Conservation (phyloP, 2,329 filamentous ascomycete genomes). For the Colletotrichum godetiae region DNA sequence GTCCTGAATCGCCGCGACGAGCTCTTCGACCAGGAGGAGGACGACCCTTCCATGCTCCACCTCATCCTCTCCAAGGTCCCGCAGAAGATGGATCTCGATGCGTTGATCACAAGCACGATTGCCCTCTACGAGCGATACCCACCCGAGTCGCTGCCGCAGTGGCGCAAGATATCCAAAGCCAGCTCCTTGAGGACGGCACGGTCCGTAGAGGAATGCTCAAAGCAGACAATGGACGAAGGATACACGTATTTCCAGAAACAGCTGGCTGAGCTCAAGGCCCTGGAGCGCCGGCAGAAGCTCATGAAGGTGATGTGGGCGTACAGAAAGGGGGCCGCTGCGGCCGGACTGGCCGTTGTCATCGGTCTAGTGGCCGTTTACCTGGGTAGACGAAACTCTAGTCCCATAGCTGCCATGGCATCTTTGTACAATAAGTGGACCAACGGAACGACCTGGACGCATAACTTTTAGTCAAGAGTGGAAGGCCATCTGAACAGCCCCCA, state of each 20-base stretch:
- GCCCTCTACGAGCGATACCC: constrained; percentile 74
- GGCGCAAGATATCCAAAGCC: constrained; percentile 76
- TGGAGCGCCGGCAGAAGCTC: constrained; percentile 67
- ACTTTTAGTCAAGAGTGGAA: constrained; percentile 15
- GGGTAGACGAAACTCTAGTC: constrained; percentile 55
- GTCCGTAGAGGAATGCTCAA: constrained; percentile 57
- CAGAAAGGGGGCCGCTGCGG: constrained; percentile 70
- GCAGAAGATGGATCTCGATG: constrained; percentile 81
- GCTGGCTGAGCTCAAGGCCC: constrained; percentile 75
- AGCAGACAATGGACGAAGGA: constrained; percentile 74
- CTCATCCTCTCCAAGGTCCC: constrained; percentile 89
- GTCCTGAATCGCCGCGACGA: constrained; percentile 84
- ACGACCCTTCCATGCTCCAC: constrained; percentile 94
- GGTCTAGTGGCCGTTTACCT: constrained; percentile 77
- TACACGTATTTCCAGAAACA: constrained; percentile 77
- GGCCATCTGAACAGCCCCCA: background rate
- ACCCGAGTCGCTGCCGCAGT: constrained; percentile 77
- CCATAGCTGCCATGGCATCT: constrained; percentile 32
- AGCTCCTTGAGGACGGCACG: constrained; percentile 90
- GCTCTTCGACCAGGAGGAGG: constrained; percentile 81
- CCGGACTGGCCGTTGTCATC: constrained; percentile 74
- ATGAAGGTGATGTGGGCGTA: constrained; percentile 70
- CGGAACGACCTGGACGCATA: constrained; percentile 28
- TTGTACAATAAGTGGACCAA: constrained; percentile 37
- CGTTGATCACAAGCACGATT: constrained; percentile 75